Conservation (phyloP, 768 basidiomycete genomes). For the Serendipita sp. region DNA sequence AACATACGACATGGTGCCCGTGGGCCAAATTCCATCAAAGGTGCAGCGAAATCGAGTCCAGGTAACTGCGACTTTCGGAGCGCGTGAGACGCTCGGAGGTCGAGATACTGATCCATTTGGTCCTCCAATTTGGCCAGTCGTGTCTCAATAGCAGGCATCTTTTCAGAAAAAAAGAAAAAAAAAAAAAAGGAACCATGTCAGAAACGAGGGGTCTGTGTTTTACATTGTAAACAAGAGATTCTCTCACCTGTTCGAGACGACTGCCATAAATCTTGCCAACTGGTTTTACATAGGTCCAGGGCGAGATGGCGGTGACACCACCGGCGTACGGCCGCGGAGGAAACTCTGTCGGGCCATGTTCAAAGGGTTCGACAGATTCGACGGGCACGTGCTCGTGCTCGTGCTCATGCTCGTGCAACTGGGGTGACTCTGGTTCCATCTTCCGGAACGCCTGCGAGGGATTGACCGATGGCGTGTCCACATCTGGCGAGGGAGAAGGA, state of each 20-base stretch:
- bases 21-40: not conserved
- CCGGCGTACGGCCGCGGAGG: conserved; percentile 11
- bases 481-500: not conserved
- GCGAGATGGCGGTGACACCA: conserved; percentile 7
- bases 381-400: not conserved
- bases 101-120: not conserved
- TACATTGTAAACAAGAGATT: not conserved
- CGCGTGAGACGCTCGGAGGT: not conserved
- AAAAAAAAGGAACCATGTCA: not conserved
- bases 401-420: not conserved
- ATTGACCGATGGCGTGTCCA: not conserved
- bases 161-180: not conserved
- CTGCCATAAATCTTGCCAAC: conserved; percentile 10
- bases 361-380: conserved; percentile 6
- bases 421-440: not conserved
- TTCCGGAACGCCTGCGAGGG: not conserved
- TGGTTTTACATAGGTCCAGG: not conserved
- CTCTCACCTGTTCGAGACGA: conserved; percentile 9
- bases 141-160: conserved; percentile 1
- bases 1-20: conserved; percentile 1
- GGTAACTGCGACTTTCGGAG: not conserved
- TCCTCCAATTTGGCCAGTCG: conserved; percentile 1
- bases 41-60: not conserved
- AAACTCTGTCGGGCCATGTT: conserved; percentile 11
- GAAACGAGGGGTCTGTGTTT: not conserved